Base-by-base conservation (phyloP, 441 rosid species). In the Corymbia calophylla region DNA sequence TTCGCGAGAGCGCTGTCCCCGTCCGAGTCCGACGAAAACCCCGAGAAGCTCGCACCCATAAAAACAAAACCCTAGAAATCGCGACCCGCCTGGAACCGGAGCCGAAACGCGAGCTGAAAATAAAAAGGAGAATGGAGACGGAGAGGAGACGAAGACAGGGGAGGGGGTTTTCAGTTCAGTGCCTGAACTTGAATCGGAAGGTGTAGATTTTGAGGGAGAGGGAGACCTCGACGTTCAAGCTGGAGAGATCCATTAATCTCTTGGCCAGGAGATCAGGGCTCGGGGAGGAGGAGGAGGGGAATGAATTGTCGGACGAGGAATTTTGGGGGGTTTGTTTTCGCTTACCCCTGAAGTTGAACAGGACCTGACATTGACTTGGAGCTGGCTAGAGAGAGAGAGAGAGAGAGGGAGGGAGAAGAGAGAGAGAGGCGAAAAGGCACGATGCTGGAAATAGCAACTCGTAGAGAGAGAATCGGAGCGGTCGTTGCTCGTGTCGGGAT, bases 1-100 rank as follows among this genome's bases (percentile, higher is more conserved):
- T 87, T 94, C 86, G 53, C 77, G 51, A 92, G 90, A 64, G 92
- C 85, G 87, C 82, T 87, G 15, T 88, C 95, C 35, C 88, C 93
- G 58, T 29, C 66, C 35, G 86, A 56, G 47, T 92, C 93, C 55
- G 86, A 66, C 32, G 44, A 15, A 25, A 89, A 80, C 31, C 91
- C 92, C 9, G 97, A 95, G 82, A 95, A 87, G 86, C 90, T 93
- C 49, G 95, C 96, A 82, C 98, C 97, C 97, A 96, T 96, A 17
- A 44, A 87, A 53, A 9, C 16, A 60, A 10, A 39, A 47, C n/a
- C 87, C 66, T 60, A 62, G 23, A 53, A 53, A 73, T 39, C 64
- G n/a, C 84, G 47, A 53, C 21, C 68, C 48, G 5, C 54, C 31
- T 18, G 31, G 48, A 15, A 12, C 18, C 31, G 11, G 70, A 12